Conservation (phyloP, 1,284 basidiomycete genomes). For the Boletus smithii region DNA sequence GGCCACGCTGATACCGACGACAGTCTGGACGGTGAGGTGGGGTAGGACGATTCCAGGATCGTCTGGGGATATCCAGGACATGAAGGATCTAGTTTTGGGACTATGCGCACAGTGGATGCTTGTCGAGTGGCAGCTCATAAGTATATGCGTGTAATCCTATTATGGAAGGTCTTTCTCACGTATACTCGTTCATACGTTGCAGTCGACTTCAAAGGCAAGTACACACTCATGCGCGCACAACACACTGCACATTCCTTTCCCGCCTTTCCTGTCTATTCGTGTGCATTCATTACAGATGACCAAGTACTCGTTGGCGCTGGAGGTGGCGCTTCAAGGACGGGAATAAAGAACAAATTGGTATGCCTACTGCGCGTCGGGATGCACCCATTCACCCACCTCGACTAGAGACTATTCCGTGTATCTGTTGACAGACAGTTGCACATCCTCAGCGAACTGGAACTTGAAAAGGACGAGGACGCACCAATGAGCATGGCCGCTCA, state of each 20-base stretch:
- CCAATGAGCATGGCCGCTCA: conserved; percentile 89
- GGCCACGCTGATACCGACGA: conserved; percentile 82
- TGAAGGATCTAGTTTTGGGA: conserved; percentile 7
- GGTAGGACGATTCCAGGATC: conserved; percentile 46
- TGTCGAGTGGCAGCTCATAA: background rate
- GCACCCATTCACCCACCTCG: conserved; percentile 11
- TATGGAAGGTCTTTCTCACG: conserved; percentile 17
- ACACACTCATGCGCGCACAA: conserved; percentile 62
- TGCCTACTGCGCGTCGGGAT: background rate
- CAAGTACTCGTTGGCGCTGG: conserved; percentile 88
- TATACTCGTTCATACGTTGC: background rate
- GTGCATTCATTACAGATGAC: conserved; percentile 72
- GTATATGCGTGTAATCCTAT: background rate
- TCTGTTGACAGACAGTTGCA: conserved; percentile 56
- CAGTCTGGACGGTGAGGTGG: conserved; percentile 53
- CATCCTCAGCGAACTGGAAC: conserved; percentile 65
- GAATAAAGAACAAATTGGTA: conserved; percentile 91
- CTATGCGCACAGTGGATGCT: background rate
- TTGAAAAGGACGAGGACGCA: conserved; percentile 81
- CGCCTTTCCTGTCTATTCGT: conserved; percentile 84
- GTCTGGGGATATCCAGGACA: conserved; percentile 26
- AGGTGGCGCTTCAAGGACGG: conserved; percentile 76
- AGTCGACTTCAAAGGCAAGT: background rate
- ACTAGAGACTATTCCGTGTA: conserved; percentile 71
- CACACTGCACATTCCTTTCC: conserved; percentile 76